Percentiles rank a stretch among this genome's conserved stretches.
Conservation (phyloP, 2,329 filamentous ascomycete genomes). For the Elsinoe fawcettii region DNA sequence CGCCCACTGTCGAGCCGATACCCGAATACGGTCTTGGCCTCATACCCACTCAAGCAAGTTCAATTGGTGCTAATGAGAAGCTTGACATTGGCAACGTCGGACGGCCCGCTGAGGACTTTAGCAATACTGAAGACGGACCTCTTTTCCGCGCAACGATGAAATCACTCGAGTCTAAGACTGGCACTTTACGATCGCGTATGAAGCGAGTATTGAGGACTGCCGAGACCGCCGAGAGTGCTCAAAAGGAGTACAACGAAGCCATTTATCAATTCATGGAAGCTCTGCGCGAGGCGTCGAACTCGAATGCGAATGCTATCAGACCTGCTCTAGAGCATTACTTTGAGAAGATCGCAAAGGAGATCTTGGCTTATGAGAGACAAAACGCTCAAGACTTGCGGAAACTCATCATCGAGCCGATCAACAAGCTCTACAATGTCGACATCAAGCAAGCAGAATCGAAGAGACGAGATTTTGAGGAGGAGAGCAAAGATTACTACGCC, state of each 20-base stretch:
- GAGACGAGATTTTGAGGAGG: slow-evolving; percentile 96
- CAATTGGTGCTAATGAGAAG: slow-evolving; percentile 50
- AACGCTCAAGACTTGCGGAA: slow-evolving; percentile 80
- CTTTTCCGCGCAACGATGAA: slow-evolving; percentile 96
- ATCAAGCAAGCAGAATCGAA: slow-evolving; percentile 97
- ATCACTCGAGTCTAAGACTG: slow-evolving; percentile 89
- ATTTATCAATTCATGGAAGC: slow-evolving; percentile 76
- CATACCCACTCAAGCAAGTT: slow-evolving; percentile 32
- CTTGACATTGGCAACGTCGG: slow-evolving; percentile 67
- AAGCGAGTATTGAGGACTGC: slow-evolving; percentile 93
- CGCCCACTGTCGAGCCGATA: slow-evolving; percentile 41
- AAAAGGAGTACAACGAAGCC: slow-evolving; percentile 77
- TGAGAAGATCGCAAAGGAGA: slow-evolving; percentile 89
- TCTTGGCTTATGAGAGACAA: slow-evolving; percentile 74
- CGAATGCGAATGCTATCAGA: slow-evolving; percentile 93
- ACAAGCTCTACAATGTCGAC: slow-evolving; percentile 84
- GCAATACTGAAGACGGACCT: slow-evolving; percentile 81
- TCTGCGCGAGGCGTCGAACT: slow-evolving; percentile 75
- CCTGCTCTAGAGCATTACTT: slow-evolving; percentile 97
- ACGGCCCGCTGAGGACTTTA: slow-evolving; percentile 76
- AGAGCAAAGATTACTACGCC: slow-evolving; percentile 96
- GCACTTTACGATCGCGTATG: slow-evolving; percentile 87
- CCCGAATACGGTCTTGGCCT: slow-evolving; percentile 41
- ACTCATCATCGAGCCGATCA: slow-evolving; percentile 89
- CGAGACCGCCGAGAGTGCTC: slow-evolving; percentile 76